Evolutionary conservation across 2,329 filamentous ascomycete species (phyloP).

Genomic region (Ophiostoma perfectum): DNA sequence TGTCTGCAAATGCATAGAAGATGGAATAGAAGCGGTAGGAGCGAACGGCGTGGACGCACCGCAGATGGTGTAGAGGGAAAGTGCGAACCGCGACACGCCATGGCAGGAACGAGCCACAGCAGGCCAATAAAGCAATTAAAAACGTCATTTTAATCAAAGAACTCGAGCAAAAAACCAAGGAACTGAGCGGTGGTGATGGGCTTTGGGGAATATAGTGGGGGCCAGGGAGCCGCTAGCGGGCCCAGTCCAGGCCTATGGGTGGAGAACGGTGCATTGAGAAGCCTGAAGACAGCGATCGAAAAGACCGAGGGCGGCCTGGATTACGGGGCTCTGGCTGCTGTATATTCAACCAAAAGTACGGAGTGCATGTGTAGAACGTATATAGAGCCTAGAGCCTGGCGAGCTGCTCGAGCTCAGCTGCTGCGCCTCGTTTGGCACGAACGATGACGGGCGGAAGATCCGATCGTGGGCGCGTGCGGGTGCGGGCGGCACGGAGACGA

Average conservation of each 20-base stretch:
- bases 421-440: constrained; percentile 18
- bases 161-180: neutral
- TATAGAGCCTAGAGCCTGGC: too few relatives aligned
- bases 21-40: neutral
- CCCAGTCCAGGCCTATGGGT: neutral
- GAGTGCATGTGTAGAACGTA: too few relatives aligned
- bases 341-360: too few relatives aligned
- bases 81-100: neutral
- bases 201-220: neutral
- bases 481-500: neutral
- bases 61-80: neutral
- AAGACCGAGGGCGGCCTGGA: too few relatives aligned
- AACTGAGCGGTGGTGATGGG: neutral
- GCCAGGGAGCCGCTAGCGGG: constrained; percentile 6
- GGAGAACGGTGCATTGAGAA: neutral
- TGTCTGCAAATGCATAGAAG: neutral
- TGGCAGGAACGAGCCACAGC: neutral
- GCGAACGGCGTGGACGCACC: neutral
- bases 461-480: neutral
- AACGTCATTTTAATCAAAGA: neutral
- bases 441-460: constrained; percentile 10
- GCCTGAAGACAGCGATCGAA: neutral
- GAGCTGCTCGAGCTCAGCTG: constrained; percentile 15
- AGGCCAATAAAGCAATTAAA: neutral
- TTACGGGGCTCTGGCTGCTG: too few relatives aligned